Evolutionary conservation across 129 eudicot species (phyloP), one percentile per base, ranked within the genome.

Genomic region (Centella asiatica): DNA sequence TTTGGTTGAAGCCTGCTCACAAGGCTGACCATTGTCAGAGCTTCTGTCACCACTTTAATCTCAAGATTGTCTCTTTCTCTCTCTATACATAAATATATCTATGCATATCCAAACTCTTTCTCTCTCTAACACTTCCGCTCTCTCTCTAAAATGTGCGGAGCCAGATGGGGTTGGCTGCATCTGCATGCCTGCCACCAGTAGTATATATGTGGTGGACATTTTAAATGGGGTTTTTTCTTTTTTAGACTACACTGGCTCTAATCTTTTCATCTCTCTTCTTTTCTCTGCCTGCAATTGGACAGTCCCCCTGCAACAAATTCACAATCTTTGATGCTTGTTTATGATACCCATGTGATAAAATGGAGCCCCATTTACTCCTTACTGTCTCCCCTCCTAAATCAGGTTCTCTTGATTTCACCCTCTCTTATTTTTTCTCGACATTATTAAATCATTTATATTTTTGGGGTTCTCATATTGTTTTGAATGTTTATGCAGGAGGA

Each of bases 101-200:
- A n/a, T n/a, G n/a, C n/a, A n/a, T n/a, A n/a, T n/a, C n/a, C n/a
- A n/a, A n/a, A n/a, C n/a, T n/a, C n/a, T n/a, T n/a, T n/a, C n/a
- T n/a, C n/a, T n/a, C n/a, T n/a, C n/a, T n/a, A n/a, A n/a, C n/a
- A n/a, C n/a, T n/a, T n/a, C n/a, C n/a, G 12, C 42, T 37, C 42
- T 42, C 47, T 42, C 47, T 42, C 47, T 12, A 12, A 2, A 42
- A 14, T 42, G 11, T 17, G 5, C 47, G 15, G 47, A 3, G 10
- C 19, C 48, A 44, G 42, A 55, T 57, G 62, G 62, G 24, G 28
- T 57, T 33, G 3, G 2, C 44, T 57, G 62, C 61, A 18, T 13
- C 62, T 33, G 45, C 62, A 57, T 56, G 61, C n/a, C 61, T 56
- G 61, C 42, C 61, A 56, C 24, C 31, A 26, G 61, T 56, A n/a